Evolutionary conservation across 2,329 filamentous ascomycete species (phyloP).

Genomic region (Pseudocercospora pini-densiflorae): DNA sequence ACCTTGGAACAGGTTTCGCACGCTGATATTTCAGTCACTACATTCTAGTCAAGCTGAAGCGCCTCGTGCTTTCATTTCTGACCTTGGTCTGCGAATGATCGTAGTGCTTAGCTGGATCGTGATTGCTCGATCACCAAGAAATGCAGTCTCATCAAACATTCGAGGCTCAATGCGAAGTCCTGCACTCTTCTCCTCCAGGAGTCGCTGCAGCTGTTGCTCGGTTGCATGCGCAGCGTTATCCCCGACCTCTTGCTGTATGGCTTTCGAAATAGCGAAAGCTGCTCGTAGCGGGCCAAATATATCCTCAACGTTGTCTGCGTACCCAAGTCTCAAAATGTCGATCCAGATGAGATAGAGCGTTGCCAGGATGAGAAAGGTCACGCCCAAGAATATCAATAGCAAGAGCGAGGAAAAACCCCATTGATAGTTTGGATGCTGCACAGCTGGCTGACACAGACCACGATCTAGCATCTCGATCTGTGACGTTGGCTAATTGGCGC

Average conservation of each 20-base stretch:
- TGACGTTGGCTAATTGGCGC: background rate
- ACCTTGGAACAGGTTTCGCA: background rate
- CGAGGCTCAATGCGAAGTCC: background rate
- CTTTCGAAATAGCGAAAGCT: background rate
- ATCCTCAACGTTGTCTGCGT: background rate
- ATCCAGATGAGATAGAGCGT: constrained; percentile 5
- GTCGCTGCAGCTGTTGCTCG: background rate
- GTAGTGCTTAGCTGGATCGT: background rate
- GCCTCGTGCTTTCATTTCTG: background rate
- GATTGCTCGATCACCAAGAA: background rate
- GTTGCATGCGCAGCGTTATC: background rate
- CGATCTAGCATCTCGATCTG: background rate
- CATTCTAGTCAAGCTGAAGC: background rate
- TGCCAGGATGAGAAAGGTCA: background rate
- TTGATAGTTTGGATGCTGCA: background rate
- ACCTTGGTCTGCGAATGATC: background rate
- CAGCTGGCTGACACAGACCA: constrained; percentile 1
- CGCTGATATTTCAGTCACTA: background rate
- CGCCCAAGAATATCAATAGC: background rate
- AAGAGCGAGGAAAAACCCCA: constrained; percentile 7
- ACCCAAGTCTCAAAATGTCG: background rate
- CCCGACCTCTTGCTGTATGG: background rate
- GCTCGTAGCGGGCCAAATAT: background rate
- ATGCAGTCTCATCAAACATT: background rate
- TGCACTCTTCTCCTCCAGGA: background rate